A percentile compares a stretch with the other conserved stretches of the same genome.
phyloP scores from a whole-genome alignment of 2,329 filamentous ascomycete genomes.

The Aspergillus transmontanensis region DNA sequence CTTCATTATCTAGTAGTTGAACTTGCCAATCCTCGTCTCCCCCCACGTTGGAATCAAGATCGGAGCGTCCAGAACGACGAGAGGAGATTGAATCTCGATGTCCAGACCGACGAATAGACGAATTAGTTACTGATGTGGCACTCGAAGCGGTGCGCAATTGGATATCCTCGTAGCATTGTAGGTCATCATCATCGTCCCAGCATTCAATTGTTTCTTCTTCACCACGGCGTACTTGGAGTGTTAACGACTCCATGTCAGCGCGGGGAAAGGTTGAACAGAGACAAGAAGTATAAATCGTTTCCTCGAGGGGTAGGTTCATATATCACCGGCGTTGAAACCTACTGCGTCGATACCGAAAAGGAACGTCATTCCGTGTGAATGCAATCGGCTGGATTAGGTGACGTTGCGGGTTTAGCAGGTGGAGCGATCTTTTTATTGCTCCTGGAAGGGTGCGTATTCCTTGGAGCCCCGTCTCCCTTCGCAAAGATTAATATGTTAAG shows the following conservation, averaged over 20 bases:
- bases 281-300: neutral
- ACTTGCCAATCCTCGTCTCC: conserved; percentile 89
- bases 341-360: conserved; percentile 18
- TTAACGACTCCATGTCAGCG: conserved; percentile 41
- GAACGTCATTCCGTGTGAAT: conserved; percentile 16
- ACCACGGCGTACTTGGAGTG: conserved; percentile 34
- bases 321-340: conserved; percentile 23
- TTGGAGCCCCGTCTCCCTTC: neutral
- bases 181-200: conserved; percentile 53
- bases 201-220: conserved; percentile 47
- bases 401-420: neutral
- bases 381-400: neutral
- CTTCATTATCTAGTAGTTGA: conserved; percentile 80
- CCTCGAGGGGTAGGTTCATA: conserved; percentile 22
- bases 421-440: neutral
- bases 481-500: neutral
- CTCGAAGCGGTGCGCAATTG: conserved; percentile 49
- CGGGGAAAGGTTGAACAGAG: neutral
- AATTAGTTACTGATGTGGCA: conserved; percentile 48
- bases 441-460: neutral
- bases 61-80: conserved; percentile 78
- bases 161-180: conserved; percentile 50
- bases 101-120: conserved; percentile 44
- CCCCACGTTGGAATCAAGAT: conserved; percentile 69
- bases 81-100: conserved; percentile 80